Conservation (phyloP, 345 rosid genomes). For the Corymbia maculata region DNA sequence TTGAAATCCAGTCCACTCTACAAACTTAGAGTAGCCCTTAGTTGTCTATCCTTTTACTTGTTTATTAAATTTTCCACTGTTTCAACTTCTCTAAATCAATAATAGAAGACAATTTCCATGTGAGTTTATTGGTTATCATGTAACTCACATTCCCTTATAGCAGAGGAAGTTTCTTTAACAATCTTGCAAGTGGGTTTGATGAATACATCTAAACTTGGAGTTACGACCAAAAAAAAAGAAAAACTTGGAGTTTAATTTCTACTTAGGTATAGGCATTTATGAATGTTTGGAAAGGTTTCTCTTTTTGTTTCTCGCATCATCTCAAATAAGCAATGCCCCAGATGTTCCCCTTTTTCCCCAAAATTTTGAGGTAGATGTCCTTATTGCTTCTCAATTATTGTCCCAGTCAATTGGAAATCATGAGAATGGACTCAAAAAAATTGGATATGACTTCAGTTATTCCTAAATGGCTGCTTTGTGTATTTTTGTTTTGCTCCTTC, state of each 20-base stretch:
- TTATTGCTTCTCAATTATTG: background rate
- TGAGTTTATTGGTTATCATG: background rate
- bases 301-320: background rate
- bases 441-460: background rate
- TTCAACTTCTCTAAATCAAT: background rate
- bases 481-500: background rate
- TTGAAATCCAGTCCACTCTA: background rate
- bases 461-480: background rate
- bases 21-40: background rate
- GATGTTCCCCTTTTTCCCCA: background rate
- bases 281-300: background rate
- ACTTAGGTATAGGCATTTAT: background rate
- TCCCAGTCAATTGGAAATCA: background rate
- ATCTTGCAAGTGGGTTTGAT: background rate
- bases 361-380: background rate
- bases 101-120: background rate
- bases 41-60: background rate
- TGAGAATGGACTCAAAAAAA: background rate
- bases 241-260: background rate
- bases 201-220: background rate
- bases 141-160: background rate
- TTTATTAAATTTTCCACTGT: background rate
- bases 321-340: background rate
- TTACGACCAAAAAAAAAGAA: no score
- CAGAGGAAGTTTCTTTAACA: background rate